A percentile compares a stretch with the other conserved stretches of the same genome.
These are phyloP conservation scores for Rhytidiadelphus loreus DNA, from an alignment of 225 moss, liverwort and hornwort species.

Conservation along the genomic window DNA sequence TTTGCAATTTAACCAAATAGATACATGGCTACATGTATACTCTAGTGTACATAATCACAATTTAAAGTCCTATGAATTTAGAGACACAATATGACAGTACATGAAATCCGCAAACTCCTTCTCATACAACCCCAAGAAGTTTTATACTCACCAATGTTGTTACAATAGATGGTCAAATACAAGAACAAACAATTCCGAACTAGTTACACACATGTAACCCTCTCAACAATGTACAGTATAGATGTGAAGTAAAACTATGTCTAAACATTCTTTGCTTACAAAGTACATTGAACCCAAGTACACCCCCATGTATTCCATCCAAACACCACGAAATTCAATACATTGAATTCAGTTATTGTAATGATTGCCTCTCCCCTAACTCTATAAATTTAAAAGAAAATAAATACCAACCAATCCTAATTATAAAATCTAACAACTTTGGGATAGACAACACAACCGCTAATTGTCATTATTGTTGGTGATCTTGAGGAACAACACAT, in stretches of 20 bases:
- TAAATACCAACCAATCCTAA: not conserved
- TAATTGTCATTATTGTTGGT: too few species aligned
- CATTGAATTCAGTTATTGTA: not conserved
- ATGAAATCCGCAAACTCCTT: fast-evolving
- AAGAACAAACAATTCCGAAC: not conserved
- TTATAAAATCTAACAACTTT: not conserved
- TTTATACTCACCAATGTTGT: not conserved
- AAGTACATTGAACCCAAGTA: fast-evolving
- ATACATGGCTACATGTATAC: not conserved
- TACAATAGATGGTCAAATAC: not conserved
- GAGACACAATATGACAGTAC: fast-evolving
- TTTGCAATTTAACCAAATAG: not conserved
- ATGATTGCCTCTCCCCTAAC: not conserved
- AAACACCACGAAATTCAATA: not conserved
- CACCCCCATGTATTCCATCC: fast-evolving
- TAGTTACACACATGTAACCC: fast-evolving
- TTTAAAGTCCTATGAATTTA: fast-evolving
- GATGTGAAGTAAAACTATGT: not conserved
- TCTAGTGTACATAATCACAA: fast-evolving
- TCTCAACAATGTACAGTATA: not conserved
- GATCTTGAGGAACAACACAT: not conserved
- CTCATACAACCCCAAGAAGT: not conserved
- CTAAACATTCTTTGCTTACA: not conserved
- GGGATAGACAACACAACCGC: not conserved
- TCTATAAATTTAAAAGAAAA: not conserved